phyloP scores from a whole-genome alignment of 345 rosid species.

The Moricandia moricandioides region DNA sequence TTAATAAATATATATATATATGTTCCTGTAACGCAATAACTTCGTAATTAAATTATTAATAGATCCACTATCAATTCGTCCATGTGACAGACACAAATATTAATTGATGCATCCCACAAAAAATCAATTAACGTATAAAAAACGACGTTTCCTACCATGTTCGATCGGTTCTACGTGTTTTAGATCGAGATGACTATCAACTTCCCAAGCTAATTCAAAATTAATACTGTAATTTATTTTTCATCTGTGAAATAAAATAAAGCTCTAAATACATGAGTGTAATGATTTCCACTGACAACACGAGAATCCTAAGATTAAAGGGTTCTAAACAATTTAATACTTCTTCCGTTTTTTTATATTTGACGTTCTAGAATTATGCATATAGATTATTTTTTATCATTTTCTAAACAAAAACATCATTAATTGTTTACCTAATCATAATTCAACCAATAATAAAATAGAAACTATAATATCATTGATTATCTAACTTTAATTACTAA shows the following conservation, averaged over 20 bases:
- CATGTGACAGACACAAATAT: slow-evolving; percentile 32
- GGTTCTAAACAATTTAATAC: too few species aligned
- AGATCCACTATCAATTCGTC: slow-evolving; percentile 29
- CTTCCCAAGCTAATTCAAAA: not conserved
- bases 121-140: not conserved
- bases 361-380: too few species aligned
- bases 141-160: slow-evolving; percentile 13
- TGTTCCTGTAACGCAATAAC: slow-evolving; percentile 20
- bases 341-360: too few species aligned
- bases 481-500: too few species aligned
- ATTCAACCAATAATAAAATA: too few species aligned
- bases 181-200: not conserved
- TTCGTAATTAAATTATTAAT: slow-evolving; percentile 10
- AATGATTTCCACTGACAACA: not conserved
- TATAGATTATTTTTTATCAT: too few species aligned
- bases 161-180: not conserved
- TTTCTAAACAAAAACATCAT: too few species aligned
- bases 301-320: too few species aligned
- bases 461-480: too few species aligned
- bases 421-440: too few species aligned
- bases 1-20: slow-evolving; percentile 20
- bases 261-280: not conserved
- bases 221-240: not conserved
- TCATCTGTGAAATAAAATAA: not conserved
- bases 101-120: slow-evolving; percentile 27